A percentile compares a stretch with the other conserved stretches of the same genome.
These are phyloP conservation scores for Colletotrichum sp. DNA, from an alignment of 2,329 filamentous ascomycete species.

Conservation along the genomic window DNA sequence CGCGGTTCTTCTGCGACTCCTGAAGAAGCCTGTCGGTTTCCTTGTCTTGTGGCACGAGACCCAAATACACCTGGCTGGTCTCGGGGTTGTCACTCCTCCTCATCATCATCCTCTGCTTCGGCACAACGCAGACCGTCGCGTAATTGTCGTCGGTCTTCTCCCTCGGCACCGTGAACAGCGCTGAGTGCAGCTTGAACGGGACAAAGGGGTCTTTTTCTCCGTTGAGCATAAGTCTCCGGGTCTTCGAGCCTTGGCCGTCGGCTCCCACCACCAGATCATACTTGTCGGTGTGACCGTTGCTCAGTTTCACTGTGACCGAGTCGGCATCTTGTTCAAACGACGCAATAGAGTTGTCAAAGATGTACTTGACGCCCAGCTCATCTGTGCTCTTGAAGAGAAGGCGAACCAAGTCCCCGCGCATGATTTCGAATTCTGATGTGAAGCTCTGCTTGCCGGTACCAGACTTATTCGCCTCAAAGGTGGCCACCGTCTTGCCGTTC, in stretches of 20 bases:
- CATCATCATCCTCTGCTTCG: not conserved
- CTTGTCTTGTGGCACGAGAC: not conserved
- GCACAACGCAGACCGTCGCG: conserved; percentile 3
- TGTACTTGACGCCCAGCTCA: conserved; percentile 27
- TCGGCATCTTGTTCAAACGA: conserved; percentile 34
- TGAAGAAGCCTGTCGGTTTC: not conserved
- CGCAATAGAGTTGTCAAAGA: conserved; percentile 29
- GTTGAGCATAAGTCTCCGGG: conserved; percentile 45
- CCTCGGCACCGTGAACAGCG: conserved; percentile 37
- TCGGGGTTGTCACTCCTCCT: conserved; percentile 15
- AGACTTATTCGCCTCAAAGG: conserved; percentile 41
- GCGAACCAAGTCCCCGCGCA: conserved; percentile 59
- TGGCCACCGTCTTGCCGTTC: conserved; percentile 40
- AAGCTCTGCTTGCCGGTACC: conserved; percentile 48
- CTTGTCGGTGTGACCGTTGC: conserved; percentile 42
- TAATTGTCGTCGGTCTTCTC: conserved; percentile 20
- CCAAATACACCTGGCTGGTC: conserved; percentile 14
- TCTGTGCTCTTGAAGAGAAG: conserved; percentile 50
- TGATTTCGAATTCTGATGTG: conserved; percentile 64
- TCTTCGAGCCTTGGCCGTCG: conserved; percentile 58
- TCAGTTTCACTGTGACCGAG: conserved; percentile 42
- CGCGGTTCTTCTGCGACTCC: not conserved
- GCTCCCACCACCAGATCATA: conserved; percentile 61
- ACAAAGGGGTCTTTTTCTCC: conserved; percentile 26
- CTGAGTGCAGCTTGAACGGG: conserved; percentile 29